Evolutionary conservation across 352 stramenopile species (phyloP).

Genomic region (Pythium guiyangense): DNA sequence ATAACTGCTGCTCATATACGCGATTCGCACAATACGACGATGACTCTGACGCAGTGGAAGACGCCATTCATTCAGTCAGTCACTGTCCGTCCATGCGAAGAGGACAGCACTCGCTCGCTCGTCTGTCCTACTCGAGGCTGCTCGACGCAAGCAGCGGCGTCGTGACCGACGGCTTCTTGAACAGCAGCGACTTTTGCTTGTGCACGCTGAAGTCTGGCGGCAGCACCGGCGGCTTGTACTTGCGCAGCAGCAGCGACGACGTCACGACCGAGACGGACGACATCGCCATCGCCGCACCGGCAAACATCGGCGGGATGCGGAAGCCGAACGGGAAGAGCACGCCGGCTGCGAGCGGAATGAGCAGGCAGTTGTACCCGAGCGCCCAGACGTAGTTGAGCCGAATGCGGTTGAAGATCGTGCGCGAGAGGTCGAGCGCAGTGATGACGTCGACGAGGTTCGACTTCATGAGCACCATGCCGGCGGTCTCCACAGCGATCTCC

Average conservation of each 20-base stretch:
- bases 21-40: too few relatives aligned
- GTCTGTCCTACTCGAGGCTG: slow-evolving; percentile 40
- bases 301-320: slow-evolving; percentile 94
- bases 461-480: slow-evolving; percentile 92
- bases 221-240: slow-evolving; percentile 84
- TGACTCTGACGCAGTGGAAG: too few relatives aligned
- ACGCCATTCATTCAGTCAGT: too few relatives aligned
- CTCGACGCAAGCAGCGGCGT: slow-evolving; percentile 72
- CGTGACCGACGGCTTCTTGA: slow-evolving; percentile 74
- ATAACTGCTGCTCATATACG: too few relatives aligned
- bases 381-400: slow-evolving; percentile 97
- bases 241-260: slow-evolving; percentile 91
- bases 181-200: slow-evolving; percentile 75
- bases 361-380: slow-evolving; percentile 96
- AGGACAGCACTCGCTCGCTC: too few relatives aligned
- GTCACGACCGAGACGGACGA: slow-evolving; percentile 95
- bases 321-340: slow-evolving; percentile 94
- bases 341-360: slow-evolving; percentile 96
- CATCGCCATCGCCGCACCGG: slow-evolving; percentile 95
- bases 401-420: slow-evolving; percentile 96
- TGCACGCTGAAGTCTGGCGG: slow-evolving; percentile 50
- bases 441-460: slow-evolving; percentile 93
- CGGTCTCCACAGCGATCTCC: slow-evolving; percentile 97
- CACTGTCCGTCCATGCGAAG: too few relatives aligned
- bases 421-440: slow-evolving; percentile 94